These are phyloP conservation scores for Alloteropsis angusta DNA, from an alignment of 202 grass and related monocot genomes.

Conservation along the genomic window DNA sequence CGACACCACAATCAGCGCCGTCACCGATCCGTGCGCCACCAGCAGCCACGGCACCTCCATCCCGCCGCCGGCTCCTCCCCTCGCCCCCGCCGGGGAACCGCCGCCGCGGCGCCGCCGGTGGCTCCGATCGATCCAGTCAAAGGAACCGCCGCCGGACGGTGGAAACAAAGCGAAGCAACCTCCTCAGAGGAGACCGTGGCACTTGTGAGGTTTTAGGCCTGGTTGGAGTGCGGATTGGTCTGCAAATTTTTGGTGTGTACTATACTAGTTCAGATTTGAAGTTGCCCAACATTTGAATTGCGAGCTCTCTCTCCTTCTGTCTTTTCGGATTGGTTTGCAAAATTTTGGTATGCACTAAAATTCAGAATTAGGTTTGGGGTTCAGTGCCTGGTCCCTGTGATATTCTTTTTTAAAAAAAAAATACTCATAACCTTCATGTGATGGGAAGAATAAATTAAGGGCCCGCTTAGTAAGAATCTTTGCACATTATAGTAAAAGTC, in stretches of 20 bases:
- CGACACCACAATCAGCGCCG: slow-evolving; percentile 76
- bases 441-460: too few species aligned
- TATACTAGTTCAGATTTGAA: not conserved
- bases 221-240: not conserved
- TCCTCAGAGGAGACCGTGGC: not conserved
- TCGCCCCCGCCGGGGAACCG: not conserved
- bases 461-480: too few species aligned
- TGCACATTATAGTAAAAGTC: too few species aligned
- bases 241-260: not conserved
- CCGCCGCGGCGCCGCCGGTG: not conserved
- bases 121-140: slow-evolving; percentile 12
- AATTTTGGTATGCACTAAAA: not conserved
- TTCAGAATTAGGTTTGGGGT: not conserved
- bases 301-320: not conserved
- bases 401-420: too few species aligned
- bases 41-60: slow-evolving; percentile 81
- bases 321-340: not conserved
- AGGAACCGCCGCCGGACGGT: not conserved
- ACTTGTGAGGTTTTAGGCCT: not conserved
- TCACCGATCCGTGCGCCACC: slow-evolving; percentile 74
- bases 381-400: too few species aligned
- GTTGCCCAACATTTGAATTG: not conserved
- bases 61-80: not conserved
- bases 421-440: too few species aligned
- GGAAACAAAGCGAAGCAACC: not conserved